Evolutionary conservation across 176 grass and related monocot genomes (phyloP).

Genomic region (Oryza longistaminata): DNA sequence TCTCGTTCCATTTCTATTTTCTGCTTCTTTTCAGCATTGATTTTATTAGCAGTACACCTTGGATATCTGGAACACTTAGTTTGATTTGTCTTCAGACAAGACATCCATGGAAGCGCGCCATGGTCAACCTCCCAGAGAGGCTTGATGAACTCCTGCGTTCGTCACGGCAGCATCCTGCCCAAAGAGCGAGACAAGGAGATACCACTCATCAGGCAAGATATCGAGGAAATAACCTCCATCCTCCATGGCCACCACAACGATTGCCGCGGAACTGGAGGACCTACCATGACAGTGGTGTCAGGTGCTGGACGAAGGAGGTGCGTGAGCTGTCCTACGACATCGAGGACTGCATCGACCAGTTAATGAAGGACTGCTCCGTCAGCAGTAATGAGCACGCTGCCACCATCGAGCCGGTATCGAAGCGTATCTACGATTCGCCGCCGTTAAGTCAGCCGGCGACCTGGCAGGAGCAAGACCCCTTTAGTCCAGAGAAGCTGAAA

Average conservation of each 20-base stretch:
- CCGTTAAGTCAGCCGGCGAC: too few relatives aligned
- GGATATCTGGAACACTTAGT: neutral
- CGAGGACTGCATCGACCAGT: conserved; percentile 32
- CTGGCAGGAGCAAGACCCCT: too few relatives aligned
- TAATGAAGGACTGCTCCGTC: too few relatives aligned
- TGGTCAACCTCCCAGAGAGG: conserved; percentile 9
- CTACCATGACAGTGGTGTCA: neutral
- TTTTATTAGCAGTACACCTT: neutral
- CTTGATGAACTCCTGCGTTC: neutral
- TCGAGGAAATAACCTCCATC: neutral
- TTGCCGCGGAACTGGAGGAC: neutral
- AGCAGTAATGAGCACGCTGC: too few relatives aligned
- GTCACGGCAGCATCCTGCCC: neutral
- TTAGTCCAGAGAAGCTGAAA: too few relatives aligned
- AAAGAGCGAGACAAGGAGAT: neutral
- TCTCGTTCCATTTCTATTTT: neutral
- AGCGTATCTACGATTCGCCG: too few relatives aligned
- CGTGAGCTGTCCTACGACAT: conserved; percentile 29
- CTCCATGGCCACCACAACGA: neutral
- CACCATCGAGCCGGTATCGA: too few relatives aligned
- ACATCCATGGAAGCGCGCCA: conserved; percentile 14
- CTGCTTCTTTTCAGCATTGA: neutral
- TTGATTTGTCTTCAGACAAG: neutral
- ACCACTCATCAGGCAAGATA: conserved; percentile 18
- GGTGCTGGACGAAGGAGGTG: conserved; percentile 38